These are phyloP conservation scores for Podospora pseudopauciseta DNA, from an alignment of 495 filamentous ascomycete species.

Conservation along the genomic window DNA sequence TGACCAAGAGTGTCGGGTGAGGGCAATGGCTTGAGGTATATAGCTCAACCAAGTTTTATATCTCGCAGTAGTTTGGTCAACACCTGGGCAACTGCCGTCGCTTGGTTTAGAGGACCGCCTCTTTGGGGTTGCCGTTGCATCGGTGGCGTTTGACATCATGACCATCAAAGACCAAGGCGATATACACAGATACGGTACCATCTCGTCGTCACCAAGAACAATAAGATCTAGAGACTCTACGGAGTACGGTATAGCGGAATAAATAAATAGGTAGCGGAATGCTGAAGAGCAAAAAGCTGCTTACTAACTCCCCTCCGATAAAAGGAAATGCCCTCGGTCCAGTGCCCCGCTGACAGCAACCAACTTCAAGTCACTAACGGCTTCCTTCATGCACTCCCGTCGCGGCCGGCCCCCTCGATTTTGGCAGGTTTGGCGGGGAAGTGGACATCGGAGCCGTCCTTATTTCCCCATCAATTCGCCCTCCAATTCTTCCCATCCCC, in stretches of 20 bases:
- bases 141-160: slow-evolving; percentile 1
- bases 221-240: too few relatives aligned
- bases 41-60: background rate
- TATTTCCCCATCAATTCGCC: slow-evolving; percentile 5
- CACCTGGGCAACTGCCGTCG: background rate
- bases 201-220: too few relatives aligned
- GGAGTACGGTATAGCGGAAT: too few relatives aligned
- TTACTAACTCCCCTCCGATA: background rate
- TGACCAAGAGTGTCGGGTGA: background rate
- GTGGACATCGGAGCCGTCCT: slow-evolving; percentile 1
- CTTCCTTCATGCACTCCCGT: background rate
- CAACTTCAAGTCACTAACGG: background rate
- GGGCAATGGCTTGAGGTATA: background rate
- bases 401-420: background rate
- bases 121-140: background rate
- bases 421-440: slow-evolving; percentile 5
- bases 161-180: background rate
- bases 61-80: background rate
- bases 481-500: slow-evolving; percentile 2
- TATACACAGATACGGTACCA: too few relatives aligned
- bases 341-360: background rate
- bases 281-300: background rate
- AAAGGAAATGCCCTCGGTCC: background rate
- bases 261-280: background rate
- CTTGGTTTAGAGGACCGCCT: background rate